phyloP scores from a whole-genome alignment of 768 basidiomycete species.

The Calocybe indica region DNA sequence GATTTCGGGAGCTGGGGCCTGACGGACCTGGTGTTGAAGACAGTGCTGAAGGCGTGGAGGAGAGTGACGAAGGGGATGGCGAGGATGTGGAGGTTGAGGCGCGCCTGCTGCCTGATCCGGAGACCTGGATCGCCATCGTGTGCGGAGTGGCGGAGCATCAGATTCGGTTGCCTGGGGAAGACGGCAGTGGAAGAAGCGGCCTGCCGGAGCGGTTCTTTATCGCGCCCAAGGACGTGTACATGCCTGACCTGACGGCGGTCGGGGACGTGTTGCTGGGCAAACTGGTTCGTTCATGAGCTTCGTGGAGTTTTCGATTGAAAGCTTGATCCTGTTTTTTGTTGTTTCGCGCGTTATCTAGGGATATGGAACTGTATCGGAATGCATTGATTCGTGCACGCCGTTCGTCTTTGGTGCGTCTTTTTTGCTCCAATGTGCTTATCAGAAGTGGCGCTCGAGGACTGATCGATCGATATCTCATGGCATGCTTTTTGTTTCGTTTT shows the following conservation, averaged over 20 bases:
- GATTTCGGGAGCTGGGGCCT: constrained; percentile 1
- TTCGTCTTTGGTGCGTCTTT: constrained; percentile 62
- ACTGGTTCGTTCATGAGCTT: constrained; percentile 39
- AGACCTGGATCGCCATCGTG: constrained; percentile 73
- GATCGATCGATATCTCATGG: too few species aligned
- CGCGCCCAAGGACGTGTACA: constrained; percentile 72
- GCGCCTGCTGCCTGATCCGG: constrained; percentile 50
- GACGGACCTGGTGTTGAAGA: not conserved
- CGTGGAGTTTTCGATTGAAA: not conserved
- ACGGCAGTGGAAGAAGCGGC: constrained; percentile 17
- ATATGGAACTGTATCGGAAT: constrained; percentile 79
- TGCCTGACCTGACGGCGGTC: constrained; percentile 74
- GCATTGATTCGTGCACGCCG: constrained; percentile 69
- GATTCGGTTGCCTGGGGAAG: constrained; percentile 31
- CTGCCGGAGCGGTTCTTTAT: constrained; percentile 71
- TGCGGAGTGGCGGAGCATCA: constrained; percentile 66
- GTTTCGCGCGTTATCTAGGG: constrained; percentile 35
- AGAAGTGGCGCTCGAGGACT: too few species aligned
- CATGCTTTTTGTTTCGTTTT: too few species aligned
- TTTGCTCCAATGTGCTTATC: too few species aligned
- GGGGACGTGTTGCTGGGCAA: constrained; percentile 77
- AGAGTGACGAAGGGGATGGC: not conserved
- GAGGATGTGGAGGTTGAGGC: constrained; percentile 21
- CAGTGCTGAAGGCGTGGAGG: too few species aligned
- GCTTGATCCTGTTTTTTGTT: constrained; percentile 1